Evolutionary conservation across 108 stramenopile genomes (phyloP), one percentile per base, ranked within the genome.

Genomic region (Seminavis robusta): DNA sequence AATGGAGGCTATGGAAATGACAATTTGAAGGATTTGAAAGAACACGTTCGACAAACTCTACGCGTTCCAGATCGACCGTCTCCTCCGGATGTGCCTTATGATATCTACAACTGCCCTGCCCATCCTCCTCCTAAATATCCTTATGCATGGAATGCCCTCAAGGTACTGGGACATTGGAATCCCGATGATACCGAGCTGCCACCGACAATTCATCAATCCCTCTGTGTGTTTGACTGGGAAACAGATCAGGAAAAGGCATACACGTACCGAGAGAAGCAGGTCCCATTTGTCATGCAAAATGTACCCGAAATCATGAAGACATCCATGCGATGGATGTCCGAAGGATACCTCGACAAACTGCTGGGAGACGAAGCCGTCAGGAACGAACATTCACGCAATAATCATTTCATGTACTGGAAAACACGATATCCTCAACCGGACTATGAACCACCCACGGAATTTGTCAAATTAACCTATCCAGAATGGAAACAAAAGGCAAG

Each of bases 321-420:
- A n/a, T 80, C 71, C 20, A 65, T 73, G 27, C 85, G 88, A 36
- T 98, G 97, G 97, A 58, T 70, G 9, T 44, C 73, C 30, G 52
- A 59, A 7, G 52, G 43, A 0, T 93, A 97, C 67, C 26, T 97
- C 51, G 33, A 57, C 11, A 32, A 73, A 8, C 50, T 74, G 7
- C 32, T 95, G 5, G 85, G 80, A 15, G 39, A 74, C 1, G 25
- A 57, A 43, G n/a, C 55, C 38, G 66, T 77, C 30, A 54, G 69
- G 1, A 94, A 86, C 24, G 95, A 95, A 73, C 56, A 86, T 51
- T 66, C 72, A 17, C 52, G 43, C 0, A 67, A 79, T 46, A 95
- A 95, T 58, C 97, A 97, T 49, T 94, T 96, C 79, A 92, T 95
- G 88, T 98, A 91, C 61, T 96, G 80, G 76, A 75, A 59, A 27